Conservation (phyloP, 345 rosid genomes). For the Gossypium ekmanianum region DNA sequence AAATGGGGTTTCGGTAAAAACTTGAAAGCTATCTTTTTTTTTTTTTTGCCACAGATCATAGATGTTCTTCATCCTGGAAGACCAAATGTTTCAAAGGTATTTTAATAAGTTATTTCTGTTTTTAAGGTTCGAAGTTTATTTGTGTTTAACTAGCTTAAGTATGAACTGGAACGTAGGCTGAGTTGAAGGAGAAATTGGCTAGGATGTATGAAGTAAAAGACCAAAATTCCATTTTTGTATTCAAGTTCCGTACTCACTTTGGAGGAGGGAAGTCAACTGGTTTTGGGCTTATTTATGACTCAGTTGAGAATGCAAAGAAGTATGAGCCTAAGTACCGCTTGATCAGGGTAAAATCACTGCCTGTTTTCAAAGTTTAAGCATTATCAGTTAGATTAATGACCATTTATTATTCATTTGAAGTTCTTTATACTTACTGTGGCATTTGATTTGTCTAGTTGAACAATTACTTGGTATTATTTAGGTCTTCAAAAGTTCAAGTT, state of each 20-base stretch:
- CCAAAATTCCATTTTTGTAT: conserved; percentile 55
- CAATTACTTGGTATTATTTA: background rate
- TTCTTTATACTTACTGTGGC: background rate
- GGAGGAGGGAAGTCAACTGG: conserved; percentile 81
- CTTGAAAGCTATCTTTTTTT: too few species aligned
- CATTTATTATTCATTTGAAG: background rate
- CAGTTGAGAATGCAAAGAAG: conserved; percentile 62
- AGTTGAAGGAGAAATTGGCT: conserved; percentile 57
- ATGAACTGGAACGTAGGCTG: conserved; percentile 33
- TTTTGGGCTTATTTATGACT: conserved; percentile 64
- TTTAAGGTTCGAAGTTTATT: background rate
- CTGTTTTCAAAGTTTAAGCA: background rate
- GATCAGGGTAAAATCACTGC: conserved; percentile 49
- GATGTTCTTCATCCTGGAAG: conserved; percentile 97
- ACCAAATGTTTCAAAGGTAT: conserved; percentile 94
- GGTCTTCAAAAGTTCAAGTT: background rate
- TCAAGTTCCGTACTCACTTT: conserved; percentile 71
- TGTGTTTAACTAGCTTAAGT: background rate
- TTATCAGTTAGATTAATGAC: too few species aligned
- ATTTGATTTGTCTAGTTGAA: background rate
- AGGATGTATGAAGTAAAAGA: conserved; percentile 64
- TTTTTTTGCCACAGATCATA: conserved; percentile 50
- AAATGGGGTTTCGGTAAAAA: background rate
- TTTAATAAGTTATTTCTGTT: background rate
- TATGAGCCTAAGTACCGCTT: conserved; percentile 70